Evolutionary conservation across 192 early-diverging fungal genomes (phyloP), one percentile per base, ranked within the genome.

Genomic region (Mortierella hygrophila): DNA sequence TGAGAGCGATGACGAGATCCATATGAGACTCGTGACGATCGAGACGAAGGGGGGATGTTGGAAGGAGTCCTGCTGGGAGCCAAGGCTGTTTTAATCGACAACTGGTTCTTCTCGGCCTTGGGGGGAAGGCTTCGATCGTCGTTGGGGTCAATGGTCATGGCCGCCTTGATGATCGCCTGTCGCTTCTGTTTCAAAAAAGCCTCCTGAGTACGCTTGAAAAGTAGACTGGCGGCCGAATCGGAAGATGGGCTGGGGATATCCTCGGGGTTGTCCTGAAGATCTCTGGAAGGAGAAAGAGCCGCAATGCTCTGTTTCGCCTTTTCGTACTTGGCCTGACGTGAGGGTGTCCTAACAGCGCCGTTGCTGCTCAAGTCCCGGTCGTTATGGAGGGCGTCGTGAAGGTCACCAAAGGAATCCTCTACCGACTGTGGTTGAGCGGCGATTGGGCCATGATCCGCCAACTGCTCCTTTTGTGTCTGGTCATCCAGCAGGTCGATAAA

Each of bases 1-100:
- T 79, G 77, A 44, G 82, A 79, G 29, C 82, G 72, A 70, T 78
- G 82, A 44, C 77, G 77, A 47, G 82, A 79, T 52, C 77, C 74
- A 78, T 60, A 79, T 6, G 82, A 79, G 18, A 63, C 75, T 11
- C 77, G 72, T 9, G 82, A 75, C 35, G 82, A 75, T 7, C 68
- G 32, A 20, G 77, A 75, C 1, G 80, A 76, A 26, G 37, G 38
- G 46, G 80, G 80, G 32, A 74, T 74, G 60, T 32, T 70, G 60
- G 80, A 70, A 3, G 49, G 49, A 10, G 37, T 32, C 38, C 38
- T 69, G 72, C 47, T 73, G 32, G 57, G 76, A 7, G 20, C 52
- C 55, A 68, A 32, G 5, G 52, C 63, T 2, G 70, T 77, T 38
- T 68, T 71, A 8, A 46, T 68, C 13, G 55, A 49, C n/a, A 71